Percentiles rank a stretch among this genome's conserved stretches.
phyloP scores from a whole-genome alignment of 306 rosid species.

The Trifolium repens region DNA sequence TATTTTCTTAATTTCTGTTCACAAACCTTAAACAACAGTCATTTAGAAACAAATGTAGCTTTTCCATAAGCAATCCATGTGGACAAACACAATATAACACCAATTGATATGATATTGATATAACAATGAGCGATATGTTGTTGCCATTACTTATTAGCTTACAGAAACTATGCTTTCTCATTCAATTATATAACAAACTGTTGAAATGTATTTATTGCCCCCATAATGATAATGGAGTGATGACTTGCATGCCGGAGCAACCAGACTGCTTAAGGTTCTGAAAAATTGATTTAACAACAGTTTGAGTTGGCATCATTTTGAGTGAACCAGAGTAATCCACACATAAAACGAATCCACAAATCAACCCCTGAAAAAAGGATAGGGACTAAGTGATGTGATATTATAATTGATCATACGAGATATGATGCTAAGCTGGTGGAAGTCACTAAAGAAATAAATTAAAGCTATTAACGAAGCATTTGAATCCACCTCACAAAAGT shows the following conservation, averaged over 20 bases:
- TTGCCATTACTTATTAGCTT: conserved; percentile 13
- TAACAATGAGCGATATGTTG: conserved; percentile 11
- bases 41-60: too few species aligned
- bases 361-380: background rate
- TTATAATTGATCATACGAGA: conserved; percentile 12
- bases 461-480: too few species aligned
- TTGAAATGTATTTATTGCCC: conserved; percentile 28
- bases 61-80: background rate
- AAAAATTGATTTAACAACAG: conserved; percentile 14
- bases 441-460: background rate
- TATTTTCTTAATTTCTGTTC: too few species aligned
- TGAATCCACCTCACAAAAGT: too few species aligned
- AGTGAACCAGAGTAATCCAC: conserved; percentile 35
- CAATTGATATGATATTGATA: conserved; percentile 26
- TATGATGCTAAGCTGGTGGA: background rate
- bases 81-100: conserved; percentile 11
- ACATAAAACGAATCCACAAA: conserved; percentile 13
- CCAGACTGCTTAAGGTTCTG: background rate
- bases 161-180: conserved; percentile 34
- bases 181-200: conserved; percentile 18
- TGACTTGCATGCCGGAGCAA: conserved; percentile 16
- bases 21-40: too few species aligned
- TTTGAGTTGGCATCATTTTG: conserved; percentile 19
- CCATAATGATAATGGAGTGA: conserved; percentile 11
- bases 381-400: background rate